Base-by-base conservation (phyloP, 805 yeast genomes). In the Saturnispora mendoncae region DNA sequence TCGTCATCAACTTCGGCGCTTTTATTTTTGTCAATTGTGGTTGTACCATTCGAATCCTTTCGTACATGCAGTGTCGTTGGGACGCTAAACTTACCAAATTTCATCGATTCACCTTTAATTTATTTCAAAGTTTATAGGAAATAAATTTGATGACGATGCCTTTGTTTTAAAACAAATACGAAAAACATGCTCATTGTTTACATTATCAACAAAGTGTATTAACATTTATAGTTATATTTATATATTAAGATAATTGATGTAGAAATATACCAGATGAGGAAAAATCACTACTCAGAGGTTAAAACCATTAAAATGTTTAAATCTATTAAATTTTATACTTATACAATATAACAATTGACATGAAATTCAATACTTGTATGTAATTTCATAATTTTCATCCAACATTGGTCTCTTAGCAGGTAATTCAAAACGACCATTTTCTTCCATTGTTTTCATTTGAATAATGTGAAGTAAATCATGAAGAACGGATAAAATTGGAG, bases 401-500 rank as follows among this genome's bases (percentile, higher is more conserved):
- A 52, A 51, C 8, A 48, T 24, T 18, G 65, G 65, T 41, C 65
- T 52, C 35, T 49, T 44, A 20, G 50, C 60, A 8, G 65, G 65
- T 26, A 61, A 44, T 9, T 15, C 52, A 38, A 58, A 49, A 15
- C 54, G 50, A 0, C 55, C 55, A 33, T 56, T 55, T 15, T 38
- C 42, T 37, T 60, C 65, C 54, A 55, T 58, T 9, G 62, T 59
- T 30, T 54, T 49, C 56, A 53, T 48, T 39, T 61, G 65, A 18
- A 60, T 52, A 28, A 60, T 49, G 36, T 53, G 58, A 31, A 60
- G 37, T 26, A 60, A 45, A 41, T 51, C 49, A 47, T 51, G 53
- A 40, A 60, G 45, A 9, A 56, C 46, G 3, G 50, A 45, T 37
- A 61, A 43, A 14, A 50, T 51, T 8, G 66, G 65, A n/a, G 64